phyloP scores from a whole-genome alignment of 83 land plant species.

The Isoetes engelmannii region DNA sequence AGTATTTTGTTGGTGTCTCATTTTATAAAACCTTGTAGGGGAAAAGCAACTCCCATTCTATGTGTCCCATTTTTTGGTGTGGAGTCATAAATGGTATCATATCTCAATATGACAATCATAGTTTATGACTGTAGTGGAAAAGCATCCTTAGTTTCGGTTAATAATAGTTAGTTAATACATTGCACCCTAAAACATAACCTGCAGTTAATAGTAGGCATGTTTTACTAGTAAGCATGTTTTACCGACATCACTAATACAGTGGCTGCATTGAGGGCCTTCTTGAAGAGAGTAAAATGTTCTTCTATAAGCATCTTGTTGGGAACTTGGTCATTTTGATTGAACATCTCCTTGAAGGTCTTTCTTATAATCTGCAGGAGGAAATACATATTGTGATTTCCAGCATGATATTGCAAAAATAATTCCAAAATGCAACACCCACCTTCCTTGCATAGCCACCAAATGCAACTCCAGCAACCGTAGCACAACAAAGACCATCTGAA shows the following conservation, averaged over 20 bases:
- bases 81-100: too few relatives aligned
- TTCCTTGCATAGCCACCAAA: conserved; percentile 89
- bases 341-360: background rate
- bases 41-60: too few relatives aligned
- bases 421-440: conserved; percentile 27
- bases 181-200: too few relatives aligned
- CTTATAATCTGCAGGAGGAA: conserved; percentile 44
- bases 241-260: conserved; percentile 46
- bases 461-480: conserved; percentile 62
- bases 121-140: too few relatives aligned
- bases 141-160: too few relatives aligned
- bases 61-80: too few relatives aligned
- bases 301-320: conserved; percentile 32
- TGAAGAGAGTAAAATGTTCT: conserved; percentile 42
- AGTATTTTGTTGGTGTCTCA: too few relatives aligned
- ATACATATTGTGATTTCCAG: background rate
- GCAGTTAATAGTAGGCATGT: too few relatives aligned
- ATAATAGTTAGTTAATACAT: too few relatives aligned
- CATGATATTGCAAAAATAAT: background rate
- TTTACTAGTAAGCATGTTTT: too few relatives aligned
- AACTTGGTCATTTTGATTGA: background rate
- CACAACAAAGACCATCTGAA: background rate
- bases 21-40: too few relatives aligned
- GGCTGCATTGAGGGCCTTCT: conserved; percentile 53
- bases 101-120: too few relatives aligned